phyloP scores from a whole-genome alignment of 2,329 filamentous ascomycete genomes.

The Colletotrichum chlorophyti region DNA sequence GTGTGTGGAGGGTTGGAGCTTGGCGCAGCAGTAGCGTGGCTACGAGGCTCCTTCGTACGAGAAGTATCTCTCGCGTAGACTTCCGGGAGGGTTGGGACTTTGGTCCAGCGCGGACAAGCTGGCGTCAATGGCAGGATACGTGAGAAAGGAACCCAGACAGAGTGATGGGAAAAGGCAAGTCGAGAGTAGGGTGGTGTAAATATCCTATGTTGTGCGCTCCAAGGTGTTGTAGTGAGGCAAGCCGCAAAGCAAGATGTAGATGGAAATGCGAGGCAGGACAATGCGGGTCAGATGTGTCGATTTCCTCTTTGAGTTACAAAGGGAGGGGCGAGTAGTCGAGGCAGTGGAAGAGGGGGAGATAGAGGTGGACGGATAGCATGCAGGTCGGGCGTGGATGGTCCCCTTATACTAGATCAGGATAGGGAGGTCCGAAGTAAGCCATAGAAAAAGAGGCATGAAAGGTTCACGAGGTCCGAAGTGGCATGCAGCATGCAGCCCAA shows the following conservation, averaged over 20 bases:
- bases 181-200: slow-evolving; percentile 4
- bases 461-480: not conserved
- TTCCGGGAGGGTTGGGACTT: slow-evolving; percentile 2
- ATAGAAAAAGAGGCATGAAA: not conserved
- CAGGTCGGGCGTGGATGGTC: slow-evolving; percentile 8
- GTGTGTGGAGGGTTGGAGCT: slow-evolving; percentile 23
- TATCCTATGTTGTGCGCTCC: not conserved
- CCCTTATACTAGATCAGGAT: slow-evolving; percentile 24
- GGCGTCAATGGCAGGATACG: slow-evolving; percentile 6
- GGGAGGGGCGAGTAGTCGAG: slow-evolving; percentile 17
- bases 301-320: slow-evolving; percentile 22
- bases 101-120: not conserved
- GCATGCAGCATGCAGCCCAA: not conserved
- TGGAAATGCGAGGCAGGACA: slow-evolving; percentile 6
- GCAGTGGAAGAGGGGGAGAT: slow-evolving; percentile 7
- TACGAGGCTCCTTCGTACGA: slow-evolving; percentile 10
- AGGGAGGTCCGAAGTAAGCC: slow-evolving; percentile 1
- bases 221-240: slow-evolving; percentile 4
- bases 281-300: slow-evolving; percentile 25
- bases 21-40: slow-evolving; percentile 27
- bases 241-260: too few relatives aligned
- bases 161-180: slow-evolving; percentile 1
- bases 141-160: slow-evolving; percentile 16
- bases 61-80: slow-evolving; percentile 4
- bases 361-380: slow-evolving; percentile 17